Base-by-base conservation (phyloP, 371 early-diverging fungal genomes). In the Syncephalastrum sp. region DNA sequence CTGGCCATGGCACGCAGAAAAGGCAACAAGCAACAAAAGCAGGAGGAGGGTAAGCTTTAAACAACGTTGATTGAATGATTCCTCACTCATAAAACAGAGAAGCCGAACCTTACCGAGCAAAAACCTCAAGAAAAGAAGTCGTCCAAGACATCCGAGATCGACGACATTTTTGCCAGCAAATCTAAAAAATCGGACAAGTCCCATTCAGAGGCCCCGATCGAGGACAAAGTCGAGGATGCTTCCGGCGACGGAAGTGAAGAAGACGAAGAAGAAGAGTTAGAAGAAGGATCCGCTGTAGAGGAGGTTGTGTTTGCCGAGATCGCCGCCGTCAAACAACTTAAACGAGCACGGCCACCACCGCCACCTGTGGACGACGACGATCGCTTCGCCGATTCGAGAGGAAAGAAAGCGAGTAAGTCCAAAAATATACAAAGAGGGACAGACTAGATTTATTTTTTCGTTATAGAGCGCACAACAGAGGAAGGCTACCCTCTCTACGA, bases 241-340 rank as follows among this genome's bases (percentile, higher is more conserved):
- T 25, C 59, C 13, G 53, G 60, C 8, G 44, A 43, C 27, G 79
- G 81, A 4, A 85, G 82, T 15, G 83, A 83, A 7, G 82, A 84
- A 5, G 84, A 79, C 17, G 69, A 82, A 4, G 78, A 85, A 16
- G 87, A 83, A 17, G 77, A 81, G 24, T 76, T 90, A 29, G 82
- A 84, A 25, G 92, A 92, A 66, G 91, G 92, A 61, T 70, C 87
- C 15, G 63, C 82, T 47, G 75, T 75, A 1, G 63, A 78, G 33
- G 74, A 78, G 25, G 70, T 78, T 21, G 70, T 78, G 1, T 78
- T 78, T 61, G 73, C 75, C 21, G 75, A 78, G 54, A 52, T 78
- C 41, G 69, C 75, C 29, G 75, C 79, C 60, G 71, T 59, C 44
- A 78, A 78, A 51, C 67, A 52, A n/a, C 48, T 51, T 5, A 59